These are phyloP conservation scores for Trametes meyenii DNA, from an alignment of 768 basidiomycete species.

Conservation along the genomic window DNA sequence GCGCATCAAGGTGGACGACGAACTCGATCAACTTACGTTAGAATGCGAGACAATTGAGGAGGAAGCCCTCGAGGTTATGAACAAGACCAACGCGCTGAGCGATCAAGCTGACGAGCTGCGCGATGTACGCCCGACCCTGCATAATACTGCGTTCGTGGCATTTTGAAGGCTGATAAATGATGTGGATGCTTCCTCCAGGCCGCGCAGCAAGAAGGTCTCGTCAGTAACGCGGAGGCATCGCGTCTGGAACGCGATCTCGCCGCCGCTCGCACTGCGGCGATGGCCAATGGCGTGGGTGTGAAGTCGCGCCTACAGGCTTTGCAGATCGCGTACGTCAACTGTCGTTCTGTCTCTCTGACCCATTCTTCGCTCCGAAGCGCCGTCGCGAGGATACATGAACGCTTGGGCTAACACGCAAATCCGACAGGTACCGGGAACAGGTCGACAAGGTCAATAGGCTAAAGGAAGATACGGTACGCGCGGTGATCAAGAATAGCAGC, in stretches of 20 bases:
- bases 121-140: slow-evolving; percentile 55
- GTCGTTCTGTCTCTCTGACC: not conserved
- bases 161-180: not conserved
- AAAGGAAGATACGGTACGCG: slow-evolving; percentile 78
- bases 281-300: slow-evolving; percentile 81
- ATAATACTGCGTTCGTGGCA: not conserved
- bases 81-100: slow-evolving; percentile 67
- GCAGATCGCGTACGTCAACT: slow-evolving; percentile 66
- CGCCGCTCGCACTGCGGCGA: slow-evolving; percentile 72
- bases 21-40: slow-evolving; percentile 73
- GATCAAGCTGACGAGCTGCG: slow-evolving; percentile 82
- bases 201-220: slow-evolving; percentile 72
- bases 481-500: slow-evolving; percentile 82
- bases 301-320: slow-evolving; percentile 76
- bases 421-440: slow-evolving; percentile 73
- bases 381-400: not conserved
- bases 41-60: slow-evolving; percentile 84
- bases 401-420: not conserved
- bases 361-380: not conserved
- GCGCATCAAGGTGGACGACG: slow-evolving; percentile 78
- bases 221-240: slow-evolving; percentile 65
- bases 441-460: slow-evolving; percentile 72
- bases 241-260: slow-evolving; percentile 73
- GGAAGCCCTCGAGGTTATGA: slow-evolving; percentile 72
- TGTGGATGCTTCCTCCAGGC: slow-evolving; percentile 46